phyloP scores from a whole-genome alignment of 495 filamentous ascomycete genomes.

The Penicillium longicatenatum region DNA sequence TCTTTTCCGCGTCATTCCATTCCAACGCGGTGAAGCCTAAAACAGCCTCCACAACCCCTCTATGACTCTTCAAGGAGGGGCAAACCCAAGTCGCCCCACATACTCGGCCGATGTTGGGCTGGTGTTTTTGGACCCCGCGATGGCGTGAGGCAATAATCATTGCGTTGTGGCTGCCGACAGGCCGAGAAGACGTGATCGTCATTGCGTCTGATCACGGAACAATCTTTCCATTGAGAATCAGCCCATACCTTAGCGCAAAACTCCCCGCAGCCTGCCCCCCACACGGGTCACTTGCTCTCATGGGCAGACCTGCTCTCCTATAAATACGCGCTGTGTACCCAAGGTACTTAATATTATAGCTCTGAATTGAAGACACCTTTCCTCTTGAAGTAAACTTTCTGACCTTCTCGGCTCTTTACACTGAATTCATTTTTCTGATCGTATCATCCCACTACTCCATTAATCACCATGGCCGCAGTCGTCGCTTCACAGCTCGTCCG shows the following conservation, averaged over 20 bases:
- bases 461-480: slow-evolving; percentile 29
- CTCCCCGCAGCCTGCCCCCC: slow-evolving; percentile 20
- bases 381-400: background rate
- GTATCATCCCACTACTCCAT: background rate
- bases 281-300: slow-evolving; percentile 25
- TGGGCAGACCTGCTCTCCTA: slow-evolving; percentile 24
- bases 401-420: background rate
- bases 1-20: slow-evolving; percentile 10
- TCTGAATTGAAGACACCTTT: background rate
- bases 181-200: background rate
- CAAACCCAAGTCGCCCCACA: background rate
- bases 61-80: slow-evolving; percentile 1
- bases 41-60: background rate
- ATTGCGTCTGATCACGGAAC: slow-evolving; percentile 1
- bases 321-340: background rate
- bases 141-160: slow-evolving; percentile 21
- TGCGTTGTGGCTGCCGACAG: slow-evolving; percentile 1
- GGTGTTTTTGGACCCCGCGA: slow-evolving; percentile 19
- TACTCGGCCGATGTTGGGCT: background rate
- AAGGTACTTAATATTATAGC: background rate
- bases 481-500: slow-evolving; percentile 35
- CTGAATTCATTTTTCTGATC: background rate
- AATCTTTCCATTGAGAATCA: background rate
- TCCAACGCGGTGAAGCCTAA: slow-evolving; percentile 6
- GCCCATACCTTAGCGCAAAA: background rate